Conservation (phyloP, 2,329 filamentous ascomycete species). For the Fulvia fulva region DNA sequence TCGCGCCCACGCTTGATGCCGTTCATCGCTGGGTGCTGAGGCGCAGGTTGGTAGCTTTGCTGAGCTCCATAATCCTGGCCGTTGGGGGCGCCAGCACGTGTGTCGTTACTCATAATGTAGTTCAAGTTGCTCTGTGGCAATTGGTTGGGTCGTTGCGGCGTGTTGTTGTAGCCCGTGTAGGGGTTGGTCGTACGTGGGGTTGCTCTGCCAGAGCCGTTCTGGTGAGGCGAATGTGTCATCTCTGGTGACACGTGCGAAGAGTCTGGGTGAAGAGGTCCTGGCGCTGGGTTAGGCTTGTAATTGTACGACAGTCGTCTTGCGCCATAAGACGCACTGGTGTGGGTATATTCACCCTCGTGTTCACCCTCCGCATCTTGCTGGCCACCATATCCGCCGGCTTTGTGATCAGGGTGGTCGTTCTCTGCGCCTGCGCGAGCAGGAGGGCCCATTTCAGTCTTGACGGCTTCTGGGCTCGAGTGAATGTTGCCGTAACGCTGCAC, state of each 20-base stretch:
- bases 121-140: conserved; percentile 77
- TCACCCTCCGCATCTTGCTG: conserved; percentile 35
- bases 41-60: conserved; percentile 57
- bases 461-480: conserved; percentile 51
- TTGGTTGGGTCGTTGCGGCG: conserved; percentile 65
- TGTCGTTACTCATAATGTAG: conserved; percentile 75
- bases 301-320: conserved; percentile 70
- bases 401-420: conserved; percentile 61
- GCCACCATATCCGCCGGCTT: conserved; percentile 59
- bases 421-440: conserved; percentile 62
- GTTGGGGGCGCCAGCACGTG: conserved; percentile 52
- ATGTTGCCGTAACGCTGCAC: conserved; percentile 64
- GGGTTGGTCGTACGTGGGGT: conserved; percentile 76
- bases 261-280: conserved; percentile 62
- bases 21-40: conserved; percentile 59
- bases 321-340: conserved; percentile 69
- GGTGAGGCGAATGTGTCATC: conserved; percentile 79
- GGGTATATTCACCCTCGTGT: conserved; percentile 73
- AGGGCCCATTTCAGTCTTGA: conserved; percentile 86
- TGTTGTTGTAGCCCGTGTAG: conserved; percentile 70
- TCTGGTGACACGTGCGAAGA: conserved; percentile 75
- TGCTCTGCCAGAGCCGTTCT: conserved; percentile 75
- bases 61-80: conserved; percentile 58
- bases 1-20: conserved; percentile 64
- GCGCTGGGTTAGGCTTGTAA: conserved; percentile 64